Evolutionary conservation across 148 eudicot species (phyloP).

Genomic region (Oxyria digyna): DNA sequence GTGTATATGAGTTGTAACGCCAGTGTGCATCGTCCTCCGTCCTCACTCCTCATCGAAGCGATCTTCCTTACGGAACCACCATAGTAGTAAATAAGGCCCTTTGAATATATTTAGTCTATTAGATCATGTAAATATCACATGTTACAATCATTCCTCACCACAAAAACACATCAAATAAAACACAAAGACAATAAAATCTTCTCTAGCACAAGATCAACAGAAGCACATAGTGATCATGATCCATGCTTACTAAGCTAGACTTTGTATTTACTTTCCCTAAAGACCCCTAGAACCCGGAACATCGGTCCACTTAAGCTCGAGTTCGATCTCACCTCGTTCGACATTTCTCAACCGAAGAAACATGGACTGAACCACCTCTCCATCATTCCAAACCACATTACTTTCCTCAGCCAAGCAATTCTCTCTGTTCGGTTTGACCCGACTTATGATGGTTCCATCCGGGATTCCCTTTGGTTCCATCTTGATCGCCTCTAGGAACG

Average conservation of each 20-base stretch:
- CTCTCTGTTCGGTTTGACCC: conserved; percentile 16
- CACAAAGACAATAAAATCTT: background rate
- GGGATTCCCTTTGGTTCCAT: conserved; percentile 16
- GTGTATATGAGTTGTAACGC: no score
- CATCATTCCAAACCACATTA: conserved; percentile 19
- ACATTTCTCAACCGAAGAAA: conserved; percentile 24
- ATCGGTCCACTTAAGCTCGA: conserved; percentile 18
- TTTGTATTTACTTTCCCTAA: background rate
- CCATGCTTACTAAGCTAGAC: background rate
- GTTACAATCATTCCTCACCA: background rate
- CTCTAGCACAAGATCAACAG: background rate
- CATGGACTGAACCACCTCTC: conserved; percentile 24
- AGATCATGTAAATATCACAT: background rate
- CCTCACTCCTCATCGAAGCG: no score
- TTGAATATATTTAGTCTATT: background rate
- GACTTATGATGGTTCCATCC: conserved; percentile 15
- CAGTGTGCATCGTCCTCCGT: no score
- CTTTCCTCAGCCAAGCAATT: conserved; percentile 31
- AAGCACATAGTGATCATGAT: background rate
- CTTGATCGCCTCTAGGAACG: conserved; percentile 19
- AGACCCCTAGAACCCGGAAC: conserved; percentile 8
- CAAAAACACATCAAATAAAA: background rate
- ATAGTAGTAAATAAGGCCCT: background rate
- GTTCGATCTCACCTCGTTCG: conserved; percentile 26
- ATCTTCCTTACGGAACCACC: no score